Evolutionary conservation across 805 yeast genomes (phyloP), one percentile per base, ranked within the genome.

Genomic region (Maudiozyma bulderi): DNA sequence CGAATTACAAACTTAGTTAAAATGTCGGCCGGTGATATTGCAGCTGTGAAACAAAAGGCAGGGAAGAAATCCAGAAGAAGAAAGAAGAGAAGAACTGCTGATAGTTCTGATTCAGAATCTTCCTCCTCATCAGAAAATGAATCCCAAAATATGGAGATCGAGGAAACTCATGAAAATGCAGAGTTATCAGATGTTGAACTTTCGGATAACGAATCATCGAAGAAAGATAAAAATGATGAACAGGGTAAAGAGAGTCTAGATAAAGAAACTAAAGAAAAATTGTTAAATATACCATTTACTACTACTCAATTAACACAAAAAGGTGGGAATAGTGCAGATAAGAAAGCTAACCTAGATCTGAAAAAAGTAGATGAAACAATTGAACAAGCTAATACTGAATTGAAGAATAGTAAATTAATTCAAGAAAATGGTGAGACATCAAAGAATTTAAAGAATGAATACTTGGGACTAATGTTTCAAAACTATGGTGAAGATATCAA

Each of bases 61-160:
- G 53, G 52, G 20, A 56, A 57, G 32, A 68, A 62, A 45, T 72
- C 77, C 54, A 73, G 86, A 57, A 76, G 86, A 53, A 73, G 82
- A 60, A 83, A 83, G 76, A 84, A 82, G 78, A 81, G 89, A 78
- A 83, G 90, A 80, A 84, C 91, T 0, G 87, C 82, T 46, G 88
- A 82, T 55, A 78, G 81, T 32, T 81, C 79, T 1, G 73, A 70
- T 37, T 75, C 80, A 1, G 73, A 75, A 8, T 54, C 54, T 5
- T 70, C 75, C 1, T 67, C 71, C 2, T 66, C 74, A 5, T 60
- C 68, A 13, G 71, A 66, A 9, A 55, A 59, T 38, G 70, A 60
- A 46, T 37, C 26, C 14, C 55, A 48, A 10, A 56, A 15, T 33
- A 20, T 53, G 33, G 50, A 40, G 8, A 48, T 45, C 8, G 45